Percentiles rank a stretch among this genome's conserved stretches.
Evolutionary conservation across 768 basidiomycete species (phyloP).

Genomic region (Leccinum broughii): DNA sequence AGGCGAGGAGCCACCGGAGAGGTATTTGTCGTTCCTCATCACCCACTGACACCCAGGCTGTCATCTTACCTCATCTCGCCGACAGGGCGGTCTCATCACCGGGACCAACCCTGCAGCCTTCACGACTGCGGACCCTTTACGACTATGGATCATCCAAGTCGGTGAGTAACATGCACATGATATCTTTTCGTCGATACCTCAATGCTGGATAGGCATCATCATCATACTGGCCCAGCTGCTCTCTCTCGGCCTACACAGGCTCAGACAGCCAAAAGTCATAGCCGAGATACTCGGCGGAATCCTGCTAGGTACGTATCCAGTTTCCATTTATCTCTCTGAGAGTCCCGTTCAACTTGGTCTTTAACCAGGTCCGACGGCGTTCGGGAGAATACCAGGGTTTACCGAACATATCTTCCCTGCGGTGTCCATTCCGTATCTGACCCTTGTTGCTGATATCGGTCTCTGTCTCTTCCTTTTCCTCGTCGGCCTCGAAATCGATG

Average conservation of each 20-base stretch:
- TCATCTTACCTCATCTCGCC: conserved; percentile 2
- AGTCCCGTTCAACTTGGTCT: neutral
- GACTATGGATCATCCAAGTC: conserved; percentile 78
- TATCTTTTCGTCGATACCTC: neutral
- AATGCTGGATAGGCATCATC: conserved; percentile 62
- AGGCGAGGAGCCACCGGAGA: conserved; percentile 27
- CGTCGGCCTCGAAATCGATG: conserved; percentile 90
- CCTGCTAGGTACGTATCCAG: conserved; percentile 56
- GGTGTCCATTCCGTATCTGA: conserved; percentile 71
- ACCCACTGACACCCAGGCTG: no score
- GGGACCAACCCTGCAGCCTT: conserved; percentile 73
- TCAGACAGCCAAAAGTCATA: conserved; percentile 85
- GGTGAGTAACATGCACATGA: no score
- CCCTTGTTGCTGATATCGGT: conserved; percentile 87
- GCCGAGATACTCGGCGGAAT: conserved; percentile 89
- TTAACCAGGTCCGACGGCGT: conserved; percentile 46
- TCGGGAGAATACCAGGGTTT: conserved; percentile 88
- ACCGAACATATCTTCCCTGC: conserved; percentile 81
- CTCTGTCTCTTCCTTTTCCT: conserved; percentile 88
- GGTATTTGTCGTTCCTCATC: conserved; percentile 8
- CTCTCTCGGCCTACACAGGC: conserved; percentile 65
- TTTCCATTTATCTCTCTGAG: conserved; percentile 35
- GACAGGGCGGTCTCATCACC: conserved; percentile 70
- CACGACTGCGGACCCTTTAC: conserved; percentile 67
- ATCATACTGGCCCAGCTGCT: conserved; percentile 76